These are phyloP conservation scores for Meredithiella fracta DNA, from an alignment of 2,329 filamentous ascomycete genomes.

Conservation along the genomic window DNA sequence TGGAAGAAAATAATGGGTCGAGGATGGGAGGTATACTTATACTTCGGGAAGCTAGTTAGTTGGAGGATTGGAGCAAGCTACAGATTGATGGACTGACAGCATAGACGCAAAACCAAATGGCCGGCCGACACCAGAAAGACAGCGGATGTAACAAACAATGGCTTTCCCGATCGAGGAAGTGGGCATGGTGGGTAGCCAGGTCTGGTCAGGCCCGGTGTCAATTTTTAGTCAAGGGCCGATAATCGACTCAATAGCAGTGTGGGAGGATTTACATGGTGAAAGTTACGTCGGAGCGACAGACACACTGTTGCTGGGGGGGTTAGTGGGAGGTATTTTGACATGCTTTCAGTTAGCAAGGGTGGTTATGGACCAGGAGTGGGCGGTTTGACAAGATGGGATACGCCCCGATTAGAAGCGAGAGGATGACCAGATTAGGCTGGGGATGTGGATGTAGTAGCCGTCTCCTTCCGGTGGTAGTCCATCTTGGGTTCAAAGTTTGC, in stretches of 20 bases:
- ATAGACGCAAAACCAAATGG: neutral
- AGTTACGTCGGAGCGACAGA: neutral
- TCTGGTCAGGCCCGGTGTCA: neutral
- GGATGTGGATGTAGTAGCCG: neutral
- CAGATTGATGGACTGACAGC: neutral
- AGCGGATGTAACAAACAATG: neutral
- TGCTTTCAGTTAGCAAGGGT: neutral
- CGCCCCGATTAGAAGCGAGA: neutral
- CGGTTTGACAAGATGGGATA: slow-evolving; percentile 1
- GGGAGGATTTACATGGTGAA: too few relatives aligned
- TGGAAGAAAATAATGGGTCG: neutral
- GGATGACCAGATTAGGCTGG: neutral
- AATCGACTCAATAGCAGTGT: neutral
- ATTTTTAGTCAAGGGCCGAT: neutral
- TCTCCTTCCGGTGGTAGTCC: neutral
- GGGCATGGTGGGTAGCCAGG: neutral
- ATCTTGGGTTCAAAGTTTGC: too few relatives aligned
- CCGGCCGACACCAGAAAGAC: neutral
- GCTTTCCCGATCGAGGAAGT: neutral
- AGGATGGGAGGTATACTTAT: slow-evolving; percentile 1
- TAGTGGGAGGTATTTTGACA: neutral
- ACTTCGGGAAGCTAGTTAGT: neutral
- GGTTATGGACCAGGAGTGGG: neutral
- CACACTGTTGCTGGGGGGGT: neutral
- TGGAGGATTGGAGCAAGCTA: neutral